phyloP scores from a whole-genome alignment of 345 rosid species.

The Leavenworthia alabamica region DNA sequence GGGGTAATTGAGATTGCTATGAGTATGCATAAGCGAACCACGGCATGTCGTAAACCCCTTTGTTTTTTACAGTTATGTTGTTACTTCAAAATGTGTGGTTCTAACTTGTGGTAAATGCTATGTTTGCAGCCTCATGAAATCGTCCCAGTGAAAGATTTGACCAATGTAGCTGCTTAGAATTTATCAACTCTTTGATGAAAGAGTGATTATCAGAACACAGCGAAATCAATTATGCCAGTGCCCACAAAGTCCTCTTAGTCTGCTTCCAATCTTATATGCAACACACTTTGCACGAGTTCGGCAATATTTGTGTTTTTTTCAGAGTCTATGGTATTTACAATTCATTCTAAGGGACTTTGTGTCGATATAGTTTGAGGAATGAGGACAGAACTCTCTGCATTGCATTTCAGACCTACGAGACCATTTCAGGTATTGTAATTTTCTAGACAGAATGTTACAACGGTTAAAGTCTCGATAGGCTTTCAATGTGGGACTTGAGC shows the following conservation, averaged over 20 bases:
- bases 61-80: neutral
- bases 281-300: neutral
- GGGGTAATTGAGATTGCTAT: neutral
- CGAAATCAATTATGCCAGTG: neutral
- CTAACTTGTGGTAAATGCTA: slow-evolving; percentile 13
- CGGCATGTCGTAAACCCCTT: neutral
- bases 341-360: neutral
- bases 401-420: neutral
- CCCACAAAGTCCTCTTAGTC: neutral
- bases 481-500: neutral
- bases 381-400: neutral
- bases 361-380: neutral
- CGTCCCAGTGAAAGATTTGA: slow-evolving; percentile 29
- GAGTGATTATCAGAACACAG: neutral
- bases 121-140: slow-evolving; percentile 29
- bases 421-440: neutral
- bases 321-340: neutral
- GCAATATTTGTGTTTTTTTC: neutral
- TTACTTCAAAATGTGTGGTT: neutral
- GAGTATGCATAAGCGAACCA: neutral
- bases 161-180: slow-evolving; percentile 24
- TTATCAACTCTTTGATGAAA: neutral
- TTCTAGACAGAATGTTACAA: neutral
- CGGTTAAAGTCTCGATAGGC: neutral
- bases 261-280: neutral